Evolutionary conservation across 306 rosid genomes (phyloP).

Genomic region (Pterocarpus santalinus): DNA sequence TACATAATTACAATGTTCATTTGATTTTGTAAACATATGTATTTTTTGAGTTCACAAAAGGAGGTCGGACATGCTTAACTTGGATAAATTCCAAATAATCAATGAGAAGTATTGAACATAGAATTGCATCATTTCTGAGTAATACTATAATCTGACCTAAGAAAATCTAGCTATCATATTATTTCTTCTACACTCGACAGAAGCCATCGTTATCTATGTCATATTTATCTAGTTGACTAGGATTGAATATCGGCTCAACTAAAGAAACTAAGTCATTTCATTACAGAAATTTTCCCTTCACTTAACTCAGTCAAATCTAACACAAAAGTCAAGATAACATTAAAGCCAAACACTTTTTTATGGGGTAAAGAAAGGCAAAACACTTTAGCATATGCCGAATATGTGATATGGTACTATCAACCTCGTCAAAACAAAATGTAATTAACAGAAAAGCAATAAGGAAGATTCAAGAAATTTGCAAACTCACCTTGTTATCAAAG

Average conservation of each 20-base stretch:
- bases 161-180: conserved; percentile 1
- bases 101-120: neutral
- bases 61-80: conserved; percentile 10
- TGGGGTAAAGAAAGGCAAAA: neutral
- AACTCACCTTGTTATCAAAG: conserved; percentile 84
- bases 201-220: neutral
- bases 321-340: conserved; percentile 2
- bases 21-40: neutral
- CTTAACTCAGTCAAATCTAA: conserved; percentile 5
- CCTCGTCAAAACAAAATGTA: conserved; percentile 26
- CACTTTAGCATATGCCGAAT: neutral
- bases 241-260: conserved; percentile 9
- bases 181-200: conserved; percentile 10
- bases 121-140: conserved; percentile 32
- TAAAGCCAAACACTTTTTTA: neutral
- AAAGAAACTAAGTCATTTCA: neutral
- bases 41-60: neutral
- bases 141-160: conserved; percentile 9
- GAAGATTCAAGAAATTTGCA: conserved; percentile 1
- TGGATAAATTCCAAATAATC: neutral
- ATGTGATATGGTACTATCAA: neutral
- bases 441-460: conserved; percentile 24
- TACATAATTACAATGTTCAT: neutral
- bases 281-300: neutral
- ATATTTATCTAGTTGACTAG: conserved; percentile 28